Evolutionary conservation across 768 basidiomycete species (phyloP).

Genomic region (Mycena indigotica): DNA sequence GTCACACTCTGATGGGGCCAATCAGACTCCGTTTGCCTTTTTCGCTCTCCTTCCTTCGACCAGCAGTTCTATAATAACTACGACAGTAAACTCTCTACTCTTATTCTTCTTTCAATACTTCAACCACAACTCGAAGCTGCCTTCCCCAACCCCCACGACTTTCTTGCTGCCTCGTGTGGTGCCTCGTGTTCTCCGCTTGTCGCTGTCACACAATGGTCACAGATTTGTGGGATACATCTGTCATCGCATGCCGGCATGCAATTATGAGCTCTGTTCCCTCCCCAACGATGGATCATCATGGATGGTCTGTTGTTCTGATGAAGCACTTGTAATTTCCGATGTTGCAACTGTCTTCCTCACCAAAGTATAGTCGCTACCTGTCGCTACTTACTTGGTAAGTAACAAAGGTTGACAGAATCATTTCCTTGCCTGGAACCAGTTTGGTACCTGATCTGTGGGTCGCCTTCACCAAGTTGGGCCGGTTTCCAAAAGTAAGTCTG

Average conservation of each 20-base stretch:
- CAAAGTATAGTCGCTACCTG: no score
- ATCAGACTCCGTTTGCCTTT: constrained; percentile 12
- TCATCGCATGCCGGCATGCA: not conserved
- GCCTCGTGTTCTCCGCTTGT: constrained; percentile 36
- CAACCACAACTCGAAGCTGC: not conserved
- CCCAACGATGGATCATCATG: not conserved
- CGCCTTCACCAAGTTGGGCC: not conserved
- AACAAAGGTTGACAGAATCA: no score
- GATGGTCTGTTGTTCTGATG: not conserved
- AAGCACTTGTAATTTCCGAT: not conserved
- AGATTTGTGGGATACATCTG: not conserved
- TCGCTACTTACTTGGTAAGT: no score
- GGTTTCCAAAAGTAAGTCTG: not conserved
- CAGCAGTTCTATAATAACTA: no score
- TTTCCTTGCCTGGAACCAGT: no score
- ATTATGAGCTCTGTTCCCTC: not conserved
- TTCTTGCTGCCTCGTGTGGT: constrained; percentile 40
- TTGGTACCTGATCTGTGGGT: not conserved
- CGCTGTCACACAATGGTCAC: not conserved
- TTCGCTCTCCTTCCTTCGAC: no score
- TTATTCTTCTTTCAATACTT: not conserved
- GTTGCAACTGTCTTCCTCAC: not conserved
- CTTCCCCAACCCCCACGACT: not conserved
- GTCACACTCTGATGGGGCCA: constrained; percentile 17
- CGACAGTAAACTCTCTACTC: no score